Base-by-base conservation (phyloP, 768 basidiomycete genomes). In the Lactifluus echinatus region DNA sequence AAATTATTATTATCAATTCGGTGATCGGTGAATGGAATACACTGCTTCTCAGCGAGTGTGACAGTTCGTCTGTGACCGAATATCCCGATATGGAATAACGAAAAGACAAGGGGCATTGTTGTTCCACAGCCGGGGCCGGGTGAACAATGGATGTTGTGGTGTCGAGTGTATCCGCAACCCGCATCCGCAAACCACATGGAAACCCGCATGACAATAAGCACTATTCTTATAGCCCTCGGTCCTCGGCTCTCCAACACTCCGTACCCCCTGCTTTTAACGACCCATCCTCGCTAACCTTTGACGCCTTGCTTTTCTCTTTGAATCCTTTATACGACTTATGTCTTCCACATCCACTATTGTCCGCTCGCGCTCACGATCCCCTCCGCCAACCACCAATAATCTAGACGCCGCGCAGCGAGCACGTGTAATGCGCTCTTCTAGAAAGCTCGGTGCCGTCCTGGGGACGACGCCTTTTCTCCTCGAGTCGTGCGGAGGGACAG, bases 371-470 rank as follows among this genome's bases (percentile, higher is more conserved):
- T n/a, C n/a, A n/a, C n/a, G n/a, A n/a, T n/a, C n/a, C n/a, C 61
- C 52, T 34, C 60, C 62, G 11, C 51, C 55, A 23, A 61, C 59
- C 7, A 36, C 45, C 10, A 61, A 63, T 42, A 61, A 48, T 10
- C 62, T 63, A 11, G 60, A 47, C 42, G 29, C 60, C 1, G 49
- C 31, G 17, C 62, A 62, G 56, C 63, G 63, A 4, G 51, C 48
- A 31, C 63, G 63, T 23, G 40, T 55, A 21, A 57, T 63, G 33
- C 60, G 63, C 29, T 63, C 60, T 7, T 57, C 63, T 8, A 60
- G 63, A 45, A 63, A 63, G 29, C 49, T 63, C 7, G 60, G 60
- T 23, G 47, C 51, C 15, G 60, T 63, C 45, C 56, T 63, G 26
- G 63, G 63, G 34, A 57, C 63, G 29, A 62, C 56, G 2, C 60